Conservation (phyloP, 306 rosid species). For the Luffa aegyptiaca region DNA sequence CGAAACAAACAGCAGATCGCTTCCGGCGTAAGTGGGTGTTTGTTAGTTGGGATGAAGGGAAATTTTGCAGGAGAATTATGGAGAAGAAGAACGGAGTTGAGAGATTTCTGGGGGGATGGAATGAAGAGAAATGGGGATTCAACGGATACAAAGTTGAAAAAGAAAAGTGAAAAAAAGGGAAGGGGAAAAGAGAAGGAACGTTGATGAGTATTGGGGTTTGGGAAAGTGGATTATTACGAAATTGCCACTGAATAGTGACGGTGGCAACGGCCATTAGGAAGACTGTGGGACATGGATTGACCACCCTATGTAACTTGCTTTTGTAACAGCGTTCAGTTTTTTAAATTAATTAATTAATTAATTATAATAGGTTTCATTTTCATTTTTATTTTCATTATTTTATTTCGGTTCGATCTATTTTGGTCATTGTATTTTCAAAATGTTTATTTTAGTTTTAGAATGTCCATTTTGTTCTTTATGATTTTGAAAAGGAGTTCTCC, state of each 20-base stretch:
- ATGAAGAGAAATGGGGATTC: slow-evolving; percentile 21
- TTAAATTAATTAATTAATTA: background rate
- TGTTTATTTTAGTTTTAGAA: too few relatives aligned
- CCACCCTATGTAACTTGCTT: background rate
- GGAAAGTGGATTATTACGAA: background rate
- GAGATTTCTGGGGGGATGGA: background rate
- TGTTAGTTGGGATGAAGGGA: background rate
- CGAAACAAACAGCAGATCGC: background rate
- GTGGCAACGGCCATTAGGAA: background rate
- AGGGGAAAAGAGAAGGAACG: slow-evolving; percentile 1
- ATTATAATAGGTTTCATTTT: too few relatives aligned
- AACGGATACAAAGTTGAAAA: slow-evolving; percentile 43
- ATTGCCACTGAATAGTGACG: slow-evolving; percentile 8
- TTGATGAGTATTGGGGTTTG: background rate
- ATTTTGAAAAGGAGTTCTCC: too few relatives aligned
- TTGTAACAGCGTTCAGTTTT: background rate
- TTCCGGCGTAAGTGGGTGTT: background rate
- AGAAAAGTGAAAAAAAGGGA: background rate
- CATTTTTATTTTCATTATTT: too few relatives aligned
- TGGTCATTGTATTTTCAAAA: too few relatives aligned
- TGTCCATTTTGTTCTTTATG: too few relatives aligned
- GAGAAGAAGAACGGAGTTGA: slow-evolving; percentile 5
- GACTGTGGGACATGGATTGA: background rate
- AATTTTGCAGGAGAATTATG: background rate
- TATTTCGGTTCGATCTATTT: too few relatives aligned